phyloP scores from a whole-genome alignment of 176 grass and related monocot species.

The Saccharum officinarum region DNA sequence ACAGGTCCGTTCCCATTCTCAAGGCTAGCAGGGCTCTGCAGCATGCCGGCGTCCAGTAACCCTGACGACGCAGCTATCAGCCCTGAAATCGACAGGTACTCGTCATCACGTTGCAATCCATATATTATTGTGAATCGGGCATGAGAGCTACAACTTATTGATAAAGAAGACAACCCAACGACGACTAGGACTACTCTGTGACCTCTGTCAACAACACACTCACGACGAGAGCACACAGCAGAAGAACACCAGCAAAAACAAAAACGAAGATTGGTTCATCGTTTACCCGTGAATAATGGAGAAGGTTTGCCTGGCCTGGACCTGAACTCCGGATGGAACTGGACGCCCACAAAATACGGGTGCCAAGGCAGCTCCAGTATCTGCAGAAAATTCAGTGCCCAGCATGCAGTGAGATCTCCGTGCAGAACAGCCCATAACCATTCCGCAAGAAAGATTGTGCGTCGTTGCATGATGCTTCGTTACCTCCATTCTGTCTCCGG shows the following conservation, averaged over 20 bases:
- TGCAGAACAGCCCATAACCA: not conserved
- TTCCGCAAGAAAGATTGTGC: no score
- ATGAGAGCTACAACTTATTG: no score
- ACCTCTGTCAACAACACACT: no score
- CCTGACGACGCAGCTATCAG: not conserved
- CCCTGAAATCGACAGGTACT: not conserved
- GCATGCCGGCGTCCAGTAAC: not conserved
- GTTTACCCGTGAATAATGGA: not conserved
- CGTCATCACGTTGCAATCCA: no score
- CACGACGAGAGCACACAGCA: no score
- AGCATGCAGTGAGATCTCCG: not conserved
- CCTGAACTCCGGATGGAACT: slow-evolving; percentile 14
- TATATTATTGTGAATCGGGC: no score
- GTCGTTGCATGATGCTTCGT: not conserved
- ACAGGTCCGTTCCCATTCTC: not conserved
- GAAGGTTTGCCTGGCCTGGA: slow-evolving; percentile 12
- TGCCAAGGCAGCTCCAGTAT: not conserved
- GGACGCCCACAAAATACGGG: not conserved
- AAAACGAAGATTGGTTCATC: no score
- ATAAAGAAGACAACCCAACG: no score
- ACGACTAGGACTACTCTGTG: no score
- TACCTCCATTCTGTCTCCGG: slow-evolving; percentile 55
- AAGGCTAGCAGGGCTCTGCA: not conserved
- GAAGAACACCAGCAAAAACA: no score
- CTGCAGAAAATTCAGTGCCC: not conserved